These are phyloP conservation scores for Rosa chinensis DNA, from an alignment of 306 rosid species.

Conservation along the genomic window DNA sequence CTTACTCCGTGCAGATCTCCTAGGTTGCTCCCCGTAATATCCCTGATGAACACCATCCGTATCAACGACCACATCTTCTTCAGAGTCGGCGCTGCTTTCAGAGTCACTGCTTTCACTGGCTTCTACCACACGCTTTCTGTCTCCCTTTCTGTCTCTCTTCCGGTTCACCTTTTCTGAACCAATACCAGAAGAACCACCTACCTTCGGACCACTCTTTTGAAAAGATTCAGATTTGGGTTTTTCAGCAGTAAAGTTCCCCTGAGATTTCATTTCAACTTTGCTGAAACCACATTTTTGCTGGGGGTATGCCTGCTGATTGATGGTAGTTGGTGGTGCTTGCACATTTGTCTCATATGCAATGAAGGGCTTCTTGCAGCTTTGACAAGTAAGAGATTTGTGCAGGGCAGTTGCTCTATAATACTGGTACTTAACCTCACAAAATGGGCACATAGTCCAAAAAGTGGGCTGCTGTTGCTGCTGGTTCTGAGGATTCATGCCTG, in stretches of 20 bases:
- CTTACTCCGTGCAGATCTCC: conserved; percentile 74
- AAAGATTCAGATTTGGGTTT: conserved; percentile 28
- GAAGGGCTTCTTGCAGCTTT: conserved; percentile 54
- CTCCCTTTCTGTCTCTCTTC: conserved; percentile 58
- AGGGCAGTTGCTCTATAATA: conserved; percentile 47
- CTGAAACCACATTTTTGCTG: conserved; percentile 38
- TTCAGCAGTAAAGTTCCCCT: conserved; percentile 33
- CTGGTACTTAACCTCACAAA: conserved; percentile 61
- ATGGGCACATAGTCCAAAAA: conserved; percentile 81
- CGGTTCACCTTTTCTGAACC: conserved; percentile 42
- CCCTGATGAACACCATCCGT: conserved; percentile 39
- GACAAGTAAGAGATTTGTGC: conserved; percentile 68
- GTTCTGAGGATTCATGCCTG: conserved; percentile 42
- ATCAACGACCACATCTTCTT: conserved; percentile 40
- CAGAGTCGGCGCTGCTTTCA: conserved; percentile 52
- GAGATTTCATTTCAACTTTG: conserved; percentile 46
- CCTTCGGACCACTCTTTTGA: conserved; percentile 31
- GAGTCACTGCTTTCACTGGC: conserved; percentile 64
- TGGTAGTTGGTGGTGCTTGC: conserved; percentile 37
- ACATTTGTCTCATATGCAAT: conserved; percentile 55
- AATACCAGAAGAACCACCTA: conserved; percentile 22
- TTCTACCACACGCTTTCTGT: conserved; percentile 47
- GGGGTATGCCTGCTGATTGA: conserved; percentile 46
- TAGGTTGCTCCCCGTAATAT: conserved; percentile 38
- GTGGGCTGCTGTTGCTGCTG: conserved; percentile 52